Base-by-base conservation (phyloP, 164 flowering plant species). In the Vitis cinerea region DNA sequence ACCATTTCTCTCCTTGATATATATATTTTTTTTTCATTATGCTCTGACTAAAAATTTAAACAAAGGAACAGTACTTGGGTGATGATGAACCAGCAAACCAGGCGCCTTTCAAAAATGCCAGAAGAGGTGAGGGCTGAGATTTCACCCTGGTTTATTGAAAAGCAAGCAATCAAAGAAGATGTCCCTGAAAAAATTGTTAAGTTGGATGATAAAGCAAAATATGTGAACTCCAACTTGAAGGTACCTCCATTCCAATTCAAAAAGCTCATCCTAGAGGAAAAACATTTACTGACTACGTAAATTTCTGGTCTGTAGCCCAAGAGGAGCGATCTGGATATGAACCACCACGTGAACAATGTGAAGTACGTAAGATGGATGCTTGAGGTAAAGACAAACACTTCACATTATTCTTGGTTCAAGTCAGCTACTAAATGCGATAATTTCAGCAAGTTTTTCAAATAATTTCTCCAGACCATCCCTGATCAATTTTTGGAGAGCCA, bases 91-190 rank as follows among this genome's bases (percentile, higher is more conserved):
- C 65, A 80, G 65, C 49, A 84, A 67, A 88, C 95, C 3, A 85
- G 95, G 72, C 90, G 90, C 11, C 88, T 88, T 44, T 90, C 91
- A 1, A 90, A 90, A 61, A 88, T 90, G 87, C 95, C 95, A 57
- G 88, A 85, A 15, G 92, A 90, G 54, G 95, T 87, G 55, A 84
- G 90, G 76, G 87, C 74, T 9, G 95, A 90, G 67, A 78, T 87
- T 49, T 73, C 87, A 10, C 96, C 92, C 3, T 90, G 89, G 90
- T 90, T 87, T 70, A 76, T 82, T 10, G 82, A 83, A 29, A 87
- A 81, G 72, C 77, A 75, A 29, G 91, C 91, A 29, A 84, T 90
- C 69, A 54, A 66, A 69, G 88, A 88, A 66, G 86, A 83, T 48
- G 31, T 44, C 12, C 73, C 72, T 1, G 84, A 82, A 56, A 88